Evolutionary conservation across 345 rosid genomes (phyloP), one percentile per base, ranked within the genome.

Genomic region (Barbarea vulgaris): DNA sequence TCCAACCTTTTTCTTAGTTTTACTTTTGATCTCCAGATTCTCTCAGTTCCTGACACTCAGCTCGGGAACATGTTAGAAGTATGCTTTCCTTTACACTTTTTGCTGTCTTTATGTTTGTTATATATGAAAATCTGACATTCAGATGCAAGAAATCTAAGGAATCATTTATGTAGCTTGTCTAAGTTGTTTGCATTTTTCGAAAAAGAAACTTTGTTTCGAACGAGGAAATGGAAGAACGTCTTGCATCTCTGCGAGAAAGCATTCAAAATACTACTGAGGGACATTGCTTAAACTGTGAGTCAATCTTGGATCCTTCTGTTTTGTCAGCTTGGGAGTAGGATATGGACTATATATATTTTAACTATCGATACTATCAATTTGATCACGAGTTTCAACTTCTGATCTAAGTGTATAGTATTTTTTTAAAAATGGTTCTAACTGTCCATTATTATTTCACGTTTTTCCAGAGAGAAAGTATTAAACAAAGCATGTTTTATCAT

Each of bases 11-110:
- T 8, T 6, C 47, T 19, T 42, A 14, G 7, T 39, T 31, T 17
- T 18, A n/a, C 14, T 57, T 12, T 9, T 2, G 4, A 33, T 57
- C 24, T 56, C 13, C 17, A 24, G 28, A 9, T 33, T 58, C n/a
- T 25, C 25, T n/a, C 37, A 18, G 46, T 34, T 59, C n/a, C 3
- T 60, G 41, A 56, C 51, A 46, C 51, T 46, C 21, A 46, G 51
- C 24, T 55, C 34, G 7, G 37, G 21, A 46, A 24, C n/a, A 12
- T 24, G 89, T 46, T n/a, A 46, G 21, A 46, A 46, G 22, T 46
- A 7, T 17, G 10, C 4, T 46, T 46, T 46, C 22, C 3, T 7
- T 18, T 46, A 18, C 2, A 7, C 21, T 46, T 7, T 11, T 24
- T 52, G 28, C 15, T 11, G 30, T 22, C 31, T 52, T 12, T 21